Conservation (phyloP, 176 grass and related monocot genomes). For the Oryza glaberrima region DNA sequence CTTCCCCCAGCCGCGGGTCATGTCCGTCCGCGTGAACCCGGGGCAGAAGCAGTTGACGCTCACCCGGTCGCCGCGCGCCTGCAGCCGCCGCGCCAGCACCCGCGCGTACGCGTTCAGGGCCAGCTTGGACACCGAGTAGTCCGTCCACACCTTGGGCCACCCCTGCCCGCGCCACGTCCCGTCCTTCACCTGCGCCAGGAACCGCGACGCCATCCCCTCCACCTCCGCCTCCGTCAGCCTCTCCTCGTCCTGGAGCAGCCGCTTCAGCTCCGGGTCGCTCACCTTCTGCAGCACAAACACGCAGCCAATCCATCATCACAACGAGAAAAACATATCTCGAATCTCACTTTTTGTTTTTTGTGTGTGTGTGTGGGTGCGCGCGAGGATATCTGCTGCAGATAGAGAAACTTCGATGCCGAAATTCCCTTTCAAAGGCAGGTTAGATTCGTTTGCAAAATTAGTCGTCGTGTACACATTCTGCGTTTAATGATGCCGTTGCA, state of each 20-base stretch:
- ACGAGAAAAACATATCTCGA: not conserved
- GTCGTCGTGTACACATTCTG: not conserved
- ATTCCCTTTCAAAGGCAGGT: not conserved
- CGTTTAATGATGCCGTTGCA: not conserved
- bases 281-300: slow-evolving; percentile 60
- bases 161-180: slow-evolving; percentile 68
- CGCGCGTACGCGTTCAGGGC: slow-evolving; percentile 87
- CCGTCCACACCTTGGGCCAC: slow-evolving; percentile 94
- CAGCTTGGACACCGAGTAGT: slow-evolving; percentile 94
- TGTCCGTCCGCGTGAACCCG: slow-evolving; percentile 87
- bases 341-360: not conserved
- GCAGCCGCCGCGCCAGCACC: slow-evolving; percentile 64
- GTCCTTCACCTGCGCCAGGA: slow-evolving; percentile 74
- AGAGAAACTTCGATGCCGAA: not conserved
- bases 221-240: slow-evolving; percentile 55
- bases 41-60: slow-evolving; percentile 98
- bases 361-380: no score
- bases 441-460: not conserved
- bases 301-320: not conserved
- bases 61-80: slow-evolving; percentile 55
- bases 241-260: slow-evolving; percentile 68
- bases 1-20: slow-evolving; percentile 73
- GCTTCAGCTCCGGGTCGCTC: slow-evolving; percentile 42
- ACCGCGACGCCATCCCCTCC: slow-evolving; percentile 65
- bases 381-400: not conserved